These are phyloP conservation scores for Sclerotiophoma versabilis DNA, from an alignment of 2,329 filamentous ascomycete species.

Conservation along the genomic window DNA sequence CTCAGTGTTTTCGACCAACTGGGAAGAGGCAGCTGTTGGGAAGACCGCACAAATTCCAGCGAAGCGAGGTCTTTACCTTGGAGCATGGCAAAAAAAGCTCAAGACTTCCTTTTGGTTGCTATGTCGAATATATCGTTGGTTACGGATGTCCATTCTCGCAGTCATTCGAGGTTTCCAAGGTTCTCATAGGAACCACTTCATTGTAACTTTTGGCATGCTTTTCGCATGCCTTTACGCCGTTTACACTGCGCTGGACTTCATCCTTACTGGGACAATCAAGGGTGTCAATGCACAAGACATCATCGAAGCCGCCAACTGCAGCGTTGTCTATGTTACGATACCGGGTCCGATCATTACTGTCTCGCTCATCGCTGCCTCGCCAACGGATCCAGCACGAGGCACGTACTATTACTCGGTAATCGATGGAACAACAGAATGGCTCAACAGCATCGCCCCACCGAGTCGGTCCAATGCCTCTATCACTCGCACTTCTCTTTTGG, in stretches of 20 bases:
- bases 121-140: constrained; percentile 8
- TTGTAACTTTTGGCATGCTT: constrained; percentile 22
- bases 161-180: constrained; percentile 18
- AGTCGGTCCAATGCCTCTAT: constrained; percentile 23
- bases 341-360: constrained; percentile 43
- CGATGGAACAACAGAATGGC: constrained; percentile 44
- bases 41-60: neutral
- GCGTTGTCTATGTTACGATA: constrained; percentile 43
- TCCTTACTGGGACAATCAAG: constrained; percentile 26
- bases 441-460: constrained; percentile 39
- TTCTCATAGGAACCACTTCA: constrained; percentile 21
- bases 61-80: no score
- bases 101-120: constrained; percentile 31
- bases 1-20: constrained; percentile 20
- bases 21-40: neutral
- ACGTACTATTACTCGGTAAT: constrained; percentile 46
- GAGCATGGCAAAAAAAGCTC: neutral
- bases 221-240: constrained; percentile 17
- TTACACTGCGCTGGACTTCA: constrained; percentile 31
- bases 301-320: constrained; percentile 36
- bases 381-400: constrained; percentile 33
- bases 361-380: constrained; percentile 35
- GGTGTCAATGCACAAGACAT: constrained; percentile 33
- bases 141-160: constrained; percentile 9
- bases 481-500: constrained; percentile 10